Conservation (phyloP, 2,329 filamentous ascomycete genomes). For the Didymella segeticola region DNA sequence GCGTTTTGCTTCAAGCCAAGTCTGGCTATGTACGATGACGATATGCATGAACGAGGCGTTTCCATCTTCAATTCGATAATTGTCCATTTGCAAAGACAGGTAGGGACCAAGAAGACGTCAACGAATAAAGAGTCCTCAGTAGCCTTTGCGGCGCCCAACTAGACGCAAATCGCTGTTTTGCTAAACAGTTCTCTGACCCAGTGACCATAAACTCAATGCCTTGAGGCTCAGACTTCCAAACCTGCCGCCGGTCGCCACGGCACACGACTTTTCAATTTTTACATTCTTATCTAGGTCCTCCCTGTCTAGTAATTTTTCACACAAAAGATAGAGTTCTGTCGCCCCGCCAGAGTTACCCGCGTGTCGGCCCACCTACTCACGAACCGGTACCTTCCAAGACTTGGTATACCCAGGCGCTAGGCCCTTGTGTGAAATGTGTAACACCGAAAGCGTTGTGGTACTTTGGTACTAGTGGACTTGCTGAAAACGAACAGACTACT, state of each 20-base stretch:
- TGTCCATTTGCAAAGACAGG: neutral
- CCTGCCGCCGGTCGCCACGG: neutral
- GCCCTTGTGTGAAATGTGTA: neutral
- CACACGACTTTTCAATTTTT: neutral
- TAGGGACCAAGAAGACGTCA: neutral
- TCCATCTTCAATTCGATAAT: conserved; percentile 4
- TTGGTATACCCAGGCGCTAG: neutral
- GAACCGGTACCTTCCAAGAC: neutral
- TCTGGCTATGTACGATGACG: conserved; percentile 27
- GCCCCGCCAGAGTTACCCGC: neutral
- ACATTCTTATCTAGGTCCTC: neutral
- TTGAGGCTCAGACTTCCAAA: neutral
- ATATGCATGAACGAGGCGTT: conserved; percentile 38
- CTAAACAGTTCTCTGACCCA: conserved; percentile 2
- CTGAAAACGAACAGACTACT: neutral
- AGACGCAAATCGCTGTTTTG: conserved; percentile 8
- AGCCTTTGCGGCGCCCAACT: neutral
- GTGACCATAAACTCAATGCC: conserved; percentile 1
- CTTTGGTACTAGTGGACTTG: neutral
- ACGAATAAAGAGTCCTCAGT: conserved; percentile 1
- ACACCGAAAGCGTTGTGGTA: neutral
- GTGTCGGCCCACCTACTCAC: conserved; percentile 4
- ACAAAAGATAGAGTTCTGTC: neutral
- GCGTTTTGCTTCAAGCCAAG: conserved; percentile 25
- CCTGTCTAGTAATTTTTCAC: neutral